Evolutionary conservation across 225 moss, liverwort and hornwort species (phyloP), one percentile per base, ranked within the genome.

Genomic region (Pseudisothecium myosuroides): DNA sequence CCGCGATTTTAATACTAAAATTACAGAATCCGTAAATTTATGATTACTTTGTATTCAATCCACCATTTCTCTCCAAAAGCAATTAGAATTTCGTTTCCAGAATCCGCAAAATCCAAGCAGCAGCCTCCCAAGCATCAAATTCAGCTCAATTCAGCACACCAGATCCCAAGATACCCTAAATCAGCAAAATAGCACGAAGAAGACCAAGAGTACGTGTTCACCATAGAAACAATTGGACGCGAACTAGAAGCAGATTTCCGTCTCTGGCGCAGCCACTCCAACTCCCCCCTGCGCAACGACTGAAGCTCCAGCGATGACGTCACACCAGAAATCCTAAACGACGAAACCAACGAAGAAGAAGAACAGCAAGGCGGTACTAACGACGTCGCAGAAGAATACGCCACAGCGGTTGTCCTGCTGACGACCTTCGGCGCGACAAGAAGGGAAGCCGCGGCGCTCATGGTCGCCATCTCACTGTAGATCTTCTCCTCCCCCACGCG

Each of bases 201-300:
- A 62, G 39, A 28, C 52, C 50, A 73, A 9, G 27, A 67, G 36
- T n/a, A n/a, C n/a, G n/a, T 14, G 21, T 63, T 73, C 66, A 93
- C 93, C 92, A 92, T 93, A n/a, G 92, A 83, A 86, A 93, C 58
- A 81, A 92, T 47, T 14, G 62, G 65, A 60, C 92, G 89, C 49
- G 92, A 90, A 39, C 77, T 88, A 78, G 93, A 66, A 50, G 81
- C 86, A 11, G 63, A 86, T 75, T 29, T 86, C 66, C 58, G 74
- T 24, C 65, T 47, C 36, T 65, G 37, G 26, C 85, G 87, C 17
- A 50, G 87, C 49, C 88, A 88, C 81, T 76, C 76, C 69, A 76
- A 32, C 69, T 77, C 83, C 45, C 41, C 68, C 15, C 81, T 28
- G 11, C 21, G 11, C 62, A 65, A 69, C 71, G 66, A 76, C 81